Evolutionary conservation across 2,329 filamentous ascomycete genomes (phyloP), one percentile per base, ranked within the genome.

Genomic region (Anthostomella pinea): DNA sequence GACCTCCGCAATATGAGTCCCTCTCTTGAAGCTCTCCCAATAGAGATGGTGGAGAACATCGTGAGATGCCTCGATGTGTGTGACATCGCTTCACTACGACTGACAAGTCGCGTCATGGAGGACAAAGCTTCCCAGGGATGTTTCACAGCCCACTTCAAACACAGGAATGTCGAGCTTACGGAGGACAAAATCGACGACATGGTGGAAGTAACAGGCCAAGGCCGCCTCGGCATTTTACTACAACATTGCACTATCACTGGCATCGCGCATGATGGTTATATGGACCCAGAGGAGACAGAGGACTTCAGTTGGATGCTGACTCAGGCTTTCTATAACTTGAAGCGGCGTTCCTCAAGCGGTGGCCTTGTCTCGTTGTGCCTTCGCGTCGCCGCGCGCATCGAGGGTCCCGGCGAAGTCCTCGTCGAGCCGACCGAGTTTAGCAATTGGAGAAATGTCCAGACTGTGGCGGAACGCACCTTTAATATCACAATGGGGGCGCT

Each of bases 181-280:
- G 8, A 6, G 11, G 5, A 24, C 8, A 6, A n/a, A n/a, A n/a
- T 41, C 6, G 14, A 41, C 7, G 23, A 33, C 13, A 30, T 37
- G 30, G 30, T 31, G 26, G 20, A 27, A 3, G 30, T 37, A 9
- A 41, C 30, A 15, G 30, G 33, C 14, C 33, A 33, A 26, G 33
- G 25, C 10, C 30, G 15, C 21, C 25, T 33, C 15, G 38, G 33
- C 13, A 26, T 33, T 30, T 25, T 30, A 18, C 26, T 41, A 8
- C 30, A 27, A 27, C 25, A 41, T 19, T 41, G 38, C 21, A 37
- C 33, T 21, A 33, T 41, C 18, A 33, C 25, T 16, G 38, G 38
- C 30, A 13, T 41, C 25, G 23, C 21, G 16, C 28, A 16, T 23
- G 21, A 6, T 15, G 33, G 26, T 10, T 16, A 4, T 6, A 22